Evolutionary conservation across 257 asterid genomes (phyloP), one percentile per base, ranked within the genome.

Genomic region (Lycium barbarum): DNA sequence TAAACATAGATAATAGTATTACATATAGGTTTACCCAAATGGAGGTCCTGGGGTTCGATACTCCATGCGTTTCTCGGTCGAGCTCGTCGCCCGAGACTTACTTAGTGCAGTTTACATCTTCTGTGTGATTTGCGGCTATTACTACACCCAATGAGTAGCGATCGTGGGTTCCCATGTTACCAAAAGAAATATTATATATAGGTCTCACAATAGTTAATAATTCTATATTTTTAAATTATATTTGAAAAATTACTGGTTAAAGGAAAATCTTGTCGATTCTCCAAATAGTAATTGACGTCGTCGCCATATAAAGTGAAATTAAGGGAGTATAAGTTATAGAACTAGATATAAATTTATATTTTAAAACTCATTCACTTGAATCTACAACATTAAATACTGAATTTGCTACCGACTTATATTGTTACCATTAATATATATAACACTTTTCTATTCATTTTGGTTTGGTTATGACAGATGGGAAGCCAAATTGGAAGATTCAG

Each of bases 391-490:
- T 51, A n/a, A 63, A n/a, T n/a, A 22, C 4, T 26, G 73, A 13
- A 6, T 22, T 13, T 15, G 7, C 0, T 40, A 66, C 10, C 9
- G 12, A 10, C 38, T 36, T 8, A 22, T 5, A 20, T n/a, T 12
- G 12, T 65, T 7, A 20, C 33, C 11, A 66, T 66, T 20, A 40
- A 40, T 40, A 40, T 66, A 9, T 0, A 20, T 14, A 43, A 66
- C 14, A 26, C 6, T 26, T 20, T 66, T 66, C 35, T n/a, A 2
- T 20, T 79, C 0, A 40, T 57, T 38, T 53, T 81, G 13, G 17
- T 36, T 22, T 81, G 45, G 14, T 35, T 62, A 17, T 86, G 86
- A 47, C 90, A 94, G 99, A 87, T 95, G 98, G 99, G 88, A 93
- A 84, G 90, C 88, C 67, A 93, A 85, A 91, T 88, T 96, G 82